Evolutionary conservation across 2,329 filamentous ascomycete genomes (phyloP), one percentile per base, ranked within the genome.

Genomic region (Exophiala sp.): DNA sequence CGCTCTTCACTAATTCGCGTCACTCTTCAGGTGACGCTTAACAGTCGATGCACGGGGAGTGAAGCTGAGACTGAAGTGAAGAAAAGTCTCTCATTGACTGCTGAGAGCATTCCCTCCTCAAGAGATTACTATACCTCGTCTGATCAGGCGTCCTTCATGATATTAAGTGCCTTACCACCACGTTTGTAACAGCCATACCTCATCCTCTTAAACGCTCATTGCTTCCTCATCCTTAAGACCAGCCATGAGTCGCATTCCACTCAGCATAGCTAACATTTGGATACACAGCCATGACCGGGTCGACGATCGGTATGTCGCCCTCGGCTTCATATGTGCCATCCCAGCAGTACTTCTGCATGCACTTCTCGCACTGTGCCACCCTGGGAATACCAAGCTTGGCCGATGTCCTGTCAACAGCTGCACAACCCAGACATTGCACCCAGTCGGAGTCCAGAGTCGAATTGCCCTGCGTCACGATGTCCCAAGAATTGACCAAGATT

Each of bases 291-390:
- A 54, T 38, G 6, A 32, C n/a, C 34, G 41, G 46, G 24, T 54
- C 46, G 5, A 54, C 20, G 18, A 45, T 14, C 11, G 47, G 47
- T 34, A 46, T 20, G 20, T 54, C 20, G 3, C 39, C 21, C 34
- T 40, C 44, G 38, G 45, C 44, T 7, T 45, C 51, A 29, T 49
- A 45, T 18, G 45, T 58, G 9, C 62, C 61, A 54, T 64, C 55
- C 63, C 62, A 64, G 52, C 62, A 65, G 32, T 63, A 58, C 16
- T 50, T 53, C 24, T 54, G 36, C 20, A 64, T 58, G 36, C 63
- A 64, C 20, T 39, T 33, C 14, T 61, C 42, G 50, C 62, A 65
- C 50, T 63, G 57, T 33, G 39, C 40, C 7, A 55, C 52, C 16
- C 52, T 48, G 10, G 54, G 10, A 35, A 64, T 60, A 11, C 61